phyloP scores from a whole-genome alignment of 164 flowering plant genomes.

The Houttuynia cordata region DNA sequence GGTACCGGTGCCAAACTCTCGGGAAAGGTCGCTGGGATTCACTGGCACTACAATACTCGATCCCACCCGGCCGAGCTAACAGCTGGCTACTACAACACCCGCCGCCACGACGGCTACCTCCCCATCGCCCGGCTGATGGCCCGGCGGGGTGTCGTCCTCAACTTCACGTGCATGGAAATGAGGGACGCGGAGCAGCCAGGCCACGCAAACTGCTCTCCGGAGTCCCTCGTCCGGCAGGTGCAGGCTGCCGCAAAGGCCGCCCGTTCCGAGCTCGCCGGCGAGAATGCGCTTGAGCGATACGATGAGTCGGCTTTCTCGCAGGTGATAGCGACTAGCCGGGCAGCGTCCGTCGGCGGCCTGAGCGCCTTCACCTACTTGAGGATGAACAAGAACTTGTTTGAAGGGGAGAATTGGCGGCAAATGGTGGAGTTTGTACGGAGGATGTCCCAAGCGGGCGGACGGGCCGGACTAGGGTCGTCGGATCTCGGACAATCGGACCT shows the following conservation, averaged over 20 bases:
- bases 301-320: slow-evolving; percentile 55
- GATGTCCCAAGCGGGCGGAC: slow-evolving; percentile 59
- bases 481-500: neutral
- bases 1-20: slow-evolving; percentile 71
- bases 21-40: slow-evolving; percentile 84
- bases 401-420: slow-evolving; percentile 66
- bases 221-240: slow-evolving; percentile 69
- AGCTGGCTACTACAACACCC: slow-evolving; percentile 84
- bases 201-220: slow-evolving; percentile 70
- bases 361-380: slow-evolving; percentile 74
- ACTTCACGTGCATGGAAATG: slow-evolving; percentile 98
- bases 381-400: slow-evolving; percentile 72
- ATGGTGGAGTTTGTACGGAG: slow-evolving; percentile 56
- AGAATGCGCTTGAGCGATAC: slow-evolving; percentile 83
- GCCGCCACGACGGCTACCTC: slow-evolving; percentile 56
- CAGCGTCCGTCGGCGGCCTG: slow-evolving; percentile 63
- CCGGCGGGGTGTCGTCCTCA: slow-evolving; percentile 47
- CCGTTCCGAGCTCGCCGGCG: slow-evolving; percentile 67
- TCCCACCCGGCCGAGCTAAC: slow-evolving; percentile 92
- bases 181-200: slow-evolving; percentile 64
- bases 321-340: slow-evolving; percentile 55
- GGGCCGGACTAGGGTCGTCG: neutral
- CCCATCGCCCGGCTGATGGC: slow-evolving; percentile 58
- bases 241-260: slow-evolving; percentile 51
- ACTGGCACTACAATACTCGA: slow-evolving; percentile 80